phyloP scores from a whole-genome alignment of 2,329 filamentous ascomycete genomes.

The Anisogramma anomala region DNA sequence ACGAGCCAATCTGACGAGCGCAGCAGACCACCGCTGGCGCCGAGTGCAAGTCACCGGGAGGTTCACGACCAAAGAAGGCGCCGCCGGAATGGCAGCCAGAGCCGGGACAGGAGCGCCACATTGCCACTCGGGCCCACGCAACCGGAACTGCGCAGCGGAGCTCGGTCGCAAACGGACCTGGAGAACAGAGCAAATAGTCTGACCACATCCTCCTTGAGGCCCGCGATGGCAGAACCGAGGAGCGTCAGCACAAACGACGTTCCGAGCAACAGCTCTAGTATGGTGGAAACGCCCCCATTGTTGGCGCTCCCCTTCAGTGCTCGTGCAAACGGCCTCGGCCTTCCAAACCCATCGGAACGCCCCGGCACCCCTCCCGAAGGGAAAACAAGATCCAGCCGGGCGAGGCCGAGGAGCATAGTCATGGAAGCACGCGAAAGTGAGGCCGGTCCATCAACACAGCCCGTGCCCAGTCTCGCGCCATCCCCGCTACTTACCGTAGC shows the following conservation, averaged over 20 bases:
- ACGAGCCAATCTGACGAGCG: slow-evolving; percentile 35
- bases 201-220: slow-evolving; percentile 27
- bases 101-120: slow-evolving; percentile 38
- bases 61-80: slow-evolving; percentile 35
- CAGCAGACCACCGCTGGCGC: slow-evolving; percentile 38
- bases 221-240: slow-evolving; percentile 27
- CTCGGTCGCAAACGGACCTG: slow-evolving; percentile 57
- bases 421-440: slow-evolving; percentile 18
- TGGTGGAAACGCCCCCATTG: slow-evolving; percentile 17
- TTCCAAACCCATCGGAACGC: slow-evolving; percentile 15
- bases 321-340: slow-evolving; percentile 17
- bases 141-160: slow-evolving; percentile 36
- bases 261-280: slow-evolving; percentile 8
- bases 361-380: slow-evolving; percentile 2
- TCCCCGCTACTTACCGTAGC: slow-evolving; percentile 18
- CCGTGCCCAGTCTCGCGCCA: slow-evolving; percentile 2
- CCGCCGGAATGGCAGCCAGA: slow-evolving; percentile 40
- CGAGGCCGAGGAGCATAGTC: slow-evolving; percentile 20
- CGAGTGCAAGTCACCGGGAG: slow-evolving; percentile 36
- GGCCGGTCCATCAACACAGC: slow-evolving; percentile 18
- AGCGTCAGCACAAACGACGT: slow-evolving; percentile 22
- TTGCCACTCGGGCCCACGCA: slow-evolving; percentile 32
- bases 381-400: slow-evolving; percentile 1
- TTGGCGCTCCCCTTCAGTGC: slow-evolving; percentile 27
- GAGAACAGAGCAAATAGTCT: slow-evolving; percentile 30